Conservation (phyloP, 768 basidiomycete species). For the Boletus patriciae region DNA sequence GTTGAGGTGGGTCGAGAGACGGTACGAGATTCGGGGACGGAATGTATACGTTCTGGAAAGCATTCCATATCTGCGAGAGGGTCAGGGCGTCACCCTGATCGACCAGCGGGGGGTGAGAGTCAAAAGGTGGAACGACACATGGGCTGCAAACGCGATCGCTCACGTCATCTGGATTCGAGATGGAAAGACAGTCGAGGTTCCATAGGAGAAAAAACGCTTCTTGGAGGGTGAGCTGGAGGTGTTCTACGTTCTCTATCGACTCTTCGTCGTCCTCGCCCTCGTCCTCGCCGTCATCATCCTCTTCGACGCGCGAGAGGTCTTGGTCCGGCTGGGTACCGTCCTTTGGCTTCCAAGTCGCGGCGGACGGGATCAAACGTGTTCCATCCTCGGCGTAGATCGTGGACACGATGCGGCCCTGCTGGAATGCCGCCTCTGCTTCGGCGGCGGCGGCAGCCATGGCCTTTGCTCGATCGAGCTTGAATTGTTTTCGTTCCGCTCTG, state of each 20-base stretch:
- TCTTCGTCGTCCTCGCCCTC: conserved; percentile 44
- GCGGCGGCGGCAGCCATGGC: conserved; percentile 83
- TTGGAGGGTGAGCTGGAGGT: conserved; percentile 84
- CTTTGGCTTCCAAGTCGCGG: conserved; percentile 73
- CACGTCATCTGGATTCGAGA: conserved; percentile 68
- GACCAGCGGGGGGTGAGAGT: not conserved
- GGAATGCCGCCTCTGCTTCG: conserved; percentile 76
- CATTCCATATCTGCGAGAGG: conserved; percentile 58
- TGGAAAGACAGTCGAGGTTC: conserved; percentile 77
- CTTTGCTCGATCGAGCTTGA: conserved; percentile 88
- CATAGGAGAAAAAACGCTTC: conserved; percentile 90
- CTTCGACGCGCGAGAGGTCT: conserved; percentile 14
- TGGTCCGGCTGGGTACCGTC: conserved; percentile 17
- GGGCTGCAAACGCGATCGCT: conserved; percentile 19
- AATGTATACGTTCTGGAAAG: conserved; percentile 59
- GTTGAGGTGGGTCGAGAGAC: conserved; percentile 21
- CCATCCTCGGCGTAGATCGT: conserved; percentile 54
- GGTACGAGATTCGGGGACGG: conserved; percentile 39
- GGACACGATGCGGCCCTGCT: conserved; percentile 64
- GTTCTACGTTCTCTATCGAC: conserved; percentile 73
- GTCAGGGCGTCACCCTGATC: conserved; percentile 54
- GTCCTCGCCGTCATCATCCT: conserved; percentile 31
- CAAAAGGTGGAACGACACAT: not conserved
- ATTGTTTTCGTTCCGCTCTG: conserved; percentile 83
- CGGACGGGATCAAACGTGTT: conserved; percentile 61